A percentile compares a stretch with the other conserved stretches of the same genome.
These are phyloP conservation scores for Piper longum DNA, from an alignment of 164 flowering plant species.

Conservation along the genomic window DNA sequence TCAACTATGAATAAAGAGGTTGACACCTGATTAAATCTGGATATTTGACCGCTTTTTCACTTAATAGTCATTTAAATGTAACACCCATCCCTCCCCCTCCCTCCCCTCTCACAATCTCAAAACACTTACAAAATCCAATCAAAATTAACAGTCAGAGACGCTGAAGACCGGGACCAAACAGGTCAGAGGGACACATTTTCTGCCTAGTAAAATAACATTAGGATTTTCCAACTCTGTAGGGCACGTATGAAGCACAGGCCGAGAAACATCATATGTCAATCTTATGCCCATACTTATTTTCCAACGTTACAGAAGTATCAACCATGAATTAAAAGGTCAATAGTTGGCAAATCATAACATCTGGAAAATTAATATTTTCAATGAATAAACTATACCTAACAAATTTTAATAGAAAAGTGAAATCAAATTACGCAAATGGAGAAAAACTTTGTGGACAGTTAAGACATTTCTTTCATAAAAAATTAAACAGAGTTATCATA, in stretches of 20 bases:
- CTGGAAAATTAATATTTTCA: too few species aligned
- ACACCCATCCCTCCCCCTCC: background rate
- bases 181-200: background rate
- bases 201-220: background rate
- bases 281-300: background rate
- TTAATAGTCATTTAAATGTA: too few species aligned
- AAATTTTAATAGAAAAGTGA: too few species aligned
- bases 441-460: too few species aligned
- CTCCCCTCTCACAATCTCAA: background rate
- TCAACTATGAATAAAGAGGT: slow-evolving; percentile 3
- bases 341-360: background rate
- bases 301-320: slow-evolving; percentile 6
- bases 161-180: background rate
- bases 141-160: background rate
- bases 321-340: background rate
- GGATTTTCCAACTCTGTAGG: background rate
- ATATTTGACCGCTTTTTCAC: background rate
- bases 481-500: too few species aligned
- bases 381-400: too few species aligned
- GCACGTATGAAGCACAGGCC: slow-evolving; percentile 8
- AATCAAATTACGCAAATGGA: too few species aligned
- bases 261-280: slow-evolving; percentile 4
- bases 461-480: too few species aligned
- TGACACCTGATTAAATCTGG: slow-evolving; percentile 9
- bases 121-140: background rate